Base-by-base conservation (phyloP, 805 yeast species). In the Teunomyces cretensis region DNA sequence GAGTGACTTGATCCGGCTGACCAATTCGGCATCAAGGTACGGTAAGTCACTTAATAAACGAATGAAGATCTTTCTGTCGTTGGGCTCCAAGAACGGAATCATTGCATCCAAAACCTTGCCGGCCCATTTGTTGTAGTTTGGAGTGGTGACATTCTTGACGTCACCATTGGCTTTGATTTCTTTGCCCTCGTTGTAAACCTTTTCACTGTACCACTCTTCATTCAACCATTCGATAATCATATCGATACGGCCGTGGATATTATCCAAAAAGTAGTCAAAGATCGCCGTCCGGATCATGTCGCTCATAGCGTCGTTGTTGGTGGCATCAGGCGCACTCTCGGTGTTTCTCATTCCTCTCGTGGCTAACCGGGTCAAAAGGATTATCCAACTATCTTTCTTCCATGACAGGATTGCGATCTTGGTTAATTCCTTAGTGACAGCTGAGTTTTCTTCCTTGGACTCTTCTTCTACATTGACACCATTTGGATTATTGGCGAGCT, bases 21-120 rank as follows among this genome's bases (percentile, higher is more conserved):
- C 81, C 50, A 89, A 75, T 1, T 70, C 77, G 28, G 73, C 71
- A 47, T 84, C 79, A 47, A 95, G 70, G 42, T 73, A 82, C 2
- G 99, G 99, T 41, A 95, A 65, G 60, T 94, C 99, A 48, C 96
- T 85, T 43, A 94, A 69, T 41, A 94, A 70, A 46, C 98, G 75
- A 40, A 94, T 81, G 54, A 92, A 89, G 7, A 84, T 72, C 56
- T 87, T 86, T 46, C 92, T 73, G 64, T 94, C 98, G 8, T 76
- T 75, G 6, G 85, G 75, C 52, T 94, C 99, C 53, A 92, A 67
- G 51, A 87, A 88, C 5, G 97, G 96, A 36, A 92, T 79, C 56
- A 91, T 72, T 2, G 86, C 79, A 50, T 91, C 97, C 40, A 94
- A 65, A 0, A 89, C 76, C 45, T 77, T 80, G 4, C 76, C 74